These are phyloP conservation scores for Pulveroboletus sp. DNA, from an alignment of 768 basidiomycete species.

Conservation along the genomic window DNA sequence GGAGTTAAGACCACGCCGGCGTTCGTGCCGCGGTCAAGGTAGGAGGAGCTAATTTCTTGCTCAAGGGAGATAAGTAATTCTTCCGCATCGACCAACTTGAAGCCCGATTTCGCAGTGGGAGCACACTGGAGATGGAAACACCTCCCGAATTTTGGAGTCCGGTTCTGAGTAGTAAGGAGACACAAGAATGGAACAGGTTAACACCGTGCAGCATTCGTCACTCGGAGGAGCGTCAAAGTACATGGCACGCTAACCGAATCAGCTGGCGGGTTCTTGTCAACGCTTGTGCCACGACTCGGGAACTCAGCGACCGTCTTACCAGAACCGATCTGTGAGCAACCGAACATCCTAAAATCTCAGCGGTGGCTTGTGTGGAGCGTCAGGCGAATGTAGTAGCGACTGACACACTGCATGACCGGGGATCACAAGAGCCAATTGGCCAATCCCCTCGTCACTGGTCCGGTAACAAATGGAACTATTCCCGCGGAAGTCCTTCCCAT, in stretches of 20 bases:
- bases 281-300: background rate
- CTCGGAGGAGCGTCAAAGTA: background rate
- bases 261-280: background rate
- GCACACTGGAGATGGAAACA: background rate
- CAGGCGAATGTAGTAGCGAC: no score
- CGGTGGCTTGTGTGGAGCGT: background rate
- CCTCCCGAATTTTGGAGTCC: background rate
- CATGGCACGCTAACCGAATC: background rate
- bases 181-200: background rate
- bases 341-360: background rate
- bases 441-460: background rate
- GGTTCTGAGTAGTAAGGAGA: no score
- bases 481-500: background rate
- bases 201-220: background rate
- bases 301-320: background rate
- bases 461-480: slow-evolving; percentile 1
- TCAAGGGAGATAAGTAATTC: background rate
- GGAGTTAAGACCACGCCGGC: background rate
- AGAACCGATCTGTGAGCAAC: background rate
- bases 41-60: background rate
- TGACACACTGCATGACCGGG: background rate
- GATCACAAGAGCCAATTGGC: no score
- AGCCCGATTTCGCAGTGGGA: background rate
- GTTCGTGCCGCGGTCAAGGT: background rate
- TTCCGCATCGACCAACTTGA: background rate